Evolutionary conservation across 2,329 filamentous ascomycete genomes (phyloP), one percentile per base, ranked within the genome.

Genomic region (Domatiomyces globalis): DNA sequence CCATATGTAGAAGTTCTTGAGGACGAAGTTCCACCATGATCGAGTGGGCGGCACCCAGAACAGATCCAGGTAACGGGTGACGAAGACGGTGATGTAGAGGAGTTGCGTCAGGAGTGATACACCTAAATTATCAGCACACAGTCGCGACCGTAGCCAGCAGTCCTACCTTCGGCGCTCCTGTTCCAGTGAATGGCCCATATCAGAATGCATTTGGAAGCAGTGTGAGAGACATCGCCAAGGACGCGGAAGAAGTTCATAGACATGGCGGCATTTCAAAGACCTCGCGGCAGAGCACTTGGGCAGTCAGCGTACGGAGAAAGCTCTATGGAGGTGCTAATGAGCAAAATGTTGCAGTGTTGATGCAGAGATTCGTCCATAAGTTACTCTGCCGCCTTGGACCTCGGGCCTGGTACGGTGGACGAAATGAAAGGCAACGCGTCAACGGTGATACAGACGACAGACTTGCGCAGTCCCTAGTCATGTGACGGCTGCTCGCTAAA

Each of bases 131-230:
- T 44, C 33, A 43, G 27, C 36, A 18, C 25, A 9, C 47, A 49
- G 33, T 48, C 2, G 58, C 45, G 45, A 36, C 17, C 10, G 47
- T 5, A 12, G 22, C 5, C 18, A 19, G 27, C 33, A 51, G 54
- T 52, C 65, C 48, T 68, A 81, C 83, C 87, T 74, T 95, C 88
- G 46, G 88, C 85, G 66, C 85, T 92, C 64, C 79, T 79, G 65
- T 95, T 95, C 59, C 79, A 79, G 69, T 95, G 87, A 62, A 95
- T 95, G 51, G 88, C 82, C 72, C 83, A 85, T 70, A 95, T 87
- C 61, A 95, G 77, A 64, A 95, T 92, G 66, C 83, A 80, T 76
- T 95, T 95, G 52, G 88, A 92, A 47, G 81, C 74, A 45, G 87
- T 79, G 66, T 96, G 90, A 62, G 85, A 87, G 61, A 90, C 69